Conservation (phyloP, 495 filamentous ascomycete species). For the Podospora pseudoanserina region DNA sequence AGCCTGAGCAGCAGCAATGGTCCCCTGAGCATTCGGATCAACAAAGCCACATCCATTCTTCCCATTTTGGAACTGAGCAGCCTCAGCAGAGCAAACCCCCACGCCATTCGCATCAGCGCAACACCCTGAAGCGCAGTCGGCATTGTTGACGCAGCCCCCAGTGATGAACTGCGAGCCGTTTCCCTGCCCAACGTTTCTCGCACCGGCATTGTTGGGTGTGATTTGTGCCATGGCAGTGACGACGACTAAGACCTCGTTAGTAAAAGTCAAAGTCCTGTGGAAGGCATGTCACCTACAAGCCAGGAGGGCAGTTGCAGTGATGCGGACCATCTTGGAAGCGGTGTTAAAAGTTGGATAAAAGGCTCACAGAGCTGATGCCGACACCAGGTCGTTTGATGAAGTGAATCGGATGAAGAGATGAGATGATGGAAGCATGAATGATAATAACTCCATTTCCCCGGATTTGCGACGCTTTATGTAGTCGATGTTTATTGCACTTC, state of each 20-base stretch:
- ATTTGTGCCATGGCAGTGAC: constrained; percentile 31
- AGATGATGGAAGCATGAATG: constrained; percentile 9
- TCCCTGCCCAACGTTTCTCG: constrained; percentile 49
- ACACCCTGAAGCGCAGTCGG: constrained; percentile 43
- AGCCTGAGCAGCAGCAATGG: constrained; percentile 40
- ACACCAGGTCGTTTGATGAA: constrained; percentile 23
- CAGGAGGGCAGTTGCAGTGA: constrained; percentile 30
- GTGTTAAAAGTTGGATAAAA: constrained; percentile 2
- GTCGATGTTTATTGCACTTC: not conserved
- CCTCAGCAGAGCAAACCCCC: constrained; percentile 44
- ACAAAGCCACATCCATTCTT: constrained; percentile 44
- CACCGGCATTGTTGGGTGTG: constrained; percentile 42
- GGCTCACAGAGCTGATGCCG: constrained; percentile 11
- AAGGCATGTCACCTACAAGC: constrained; percentile 28
- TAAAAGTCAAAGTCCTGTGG: not conserved
- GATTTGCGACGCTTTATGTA: not conserved
- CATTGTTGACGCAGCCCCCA: constrained; percentile 45
- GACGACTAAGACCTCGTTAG: constrained; percentile 24
- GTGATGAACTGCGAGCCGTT: constrained; percentile 52
- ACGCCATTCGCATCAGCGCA: constrained; percentile 37
- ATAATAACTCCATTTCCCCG: constrained; percentile 13
- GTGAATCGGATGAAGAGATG: constrained; percentile 4
- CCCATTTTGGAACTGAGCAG: constrained; percentile 39
- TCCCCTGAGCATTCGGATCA: constrained; percentile 40
- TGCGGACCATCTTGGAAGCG: constrained; percentile 40